These are phyloP conservation scores for Curvularia eragrostidis DNA, from an alignment of 2,329 filamentous ascomycete species.

Conservation along the genomic window DNA sequence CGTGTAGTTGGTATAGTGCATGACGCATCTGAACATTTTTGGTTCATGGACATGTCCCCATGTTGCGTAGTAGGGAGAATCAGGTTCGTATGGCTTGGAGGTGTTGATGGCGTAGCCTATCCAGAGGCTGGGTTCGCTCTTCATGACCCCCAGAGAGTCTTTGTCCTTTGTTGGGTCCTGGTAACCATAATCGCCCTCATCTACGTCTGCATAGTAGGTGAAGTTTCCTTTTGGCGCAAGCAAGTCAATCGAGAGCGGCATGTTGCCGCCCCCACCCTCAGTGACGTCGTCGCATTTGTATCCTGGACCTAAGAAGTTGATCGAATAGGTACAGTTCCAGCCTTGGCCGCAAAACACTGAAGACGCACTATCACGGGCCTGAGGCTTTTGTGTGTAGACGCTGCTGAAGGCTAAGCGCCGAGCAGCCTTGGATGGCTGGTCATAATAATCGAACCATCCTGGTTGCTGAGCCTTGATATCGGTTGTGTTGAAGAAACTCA, in stretches of 20 bases:
- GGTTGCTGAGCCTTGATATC: constrained; percentile 27
- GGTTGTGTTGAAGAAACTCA: constrained; percentile 48
- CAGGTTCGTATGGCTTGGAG: constrained; percentile 25
- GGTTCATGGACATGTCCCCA: constrained; percentile 45
- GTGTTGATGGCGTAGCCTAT: constrained; percentile 47
- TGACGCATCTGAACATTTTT: constrained; percentile 46
- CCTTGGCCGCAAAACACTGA: constrained; percentile 39
- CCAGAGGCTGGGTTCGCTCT: constrained; percentile 47
- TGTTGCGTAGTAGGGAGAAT: constrained; percentile 32
- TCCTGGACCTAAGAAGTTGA: constrained; percentile 46
- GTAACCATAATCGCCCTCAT: constrained; percentile 39
- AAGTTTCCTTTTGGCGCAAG: constrained; percentile 43
- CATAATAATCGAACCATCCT: constrained; percentile 48
- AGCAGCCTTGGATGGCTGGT: constrained; percentile 46
- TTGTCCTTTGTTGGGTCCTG: constrained; percentile 38
- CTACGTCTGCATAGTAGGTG: constrained; percentile 42
- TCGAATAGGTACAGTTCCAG: constrained; percentile 48
- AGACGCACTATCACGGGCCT: constrained; percentile 32
- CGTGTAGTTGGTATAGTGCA: constrained; percentile 48
- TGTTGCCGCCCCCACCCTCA: constrained; percentile 16
- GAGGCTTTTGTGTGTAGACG: constrained; percentile 43
- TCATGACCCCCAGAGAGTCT: constrained; percentile 41
- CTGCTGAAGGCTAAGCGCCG: constrained; percentile 41
- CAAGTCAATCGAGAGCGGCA: constrained; percentile 40
- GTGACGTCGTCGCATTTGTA: constrained; percentile 47